phyloP scores from a whole-genome alignment of 441 rosid species.

The Mallotus japonicus region DNA sequence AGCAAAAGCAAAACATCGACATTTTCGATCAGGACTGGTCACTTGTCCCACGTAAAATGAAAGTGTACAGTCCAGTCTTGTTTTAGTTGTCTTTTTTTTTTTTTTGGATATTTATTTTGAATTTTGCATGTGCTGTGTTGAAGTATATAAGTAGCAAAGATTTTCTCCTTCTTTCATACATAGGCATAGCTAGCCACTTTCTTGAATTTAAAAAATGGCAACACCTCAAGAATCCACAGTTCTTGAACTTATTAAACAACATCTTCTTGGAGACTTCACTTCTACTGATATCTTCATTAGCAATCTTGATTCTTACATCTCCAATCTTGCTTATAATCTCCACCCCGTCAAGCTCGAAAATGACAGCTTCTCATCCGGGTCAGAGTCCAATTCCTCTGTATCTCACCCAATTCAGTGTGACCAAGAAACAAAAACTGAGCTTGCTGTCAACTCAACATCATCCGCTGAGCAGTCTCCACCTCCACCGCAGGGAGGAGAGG shows the following conservation, averaged over 20 bases:
- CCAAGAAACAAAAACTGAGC: conserved; percentile 33
- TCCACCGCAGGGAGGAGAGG: conserved; percentile 21
- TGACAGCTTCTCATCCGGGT: conserved; percentile 23
- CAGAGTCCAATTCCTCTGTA: conserved; percentile 34
- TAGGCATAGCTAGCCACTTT: background rate
- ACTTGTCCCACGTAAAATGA: too few relatives aligned
- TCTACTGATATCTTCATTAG: conserved; percentile 42
- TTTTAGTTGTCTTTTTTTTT: too few relatives aligned
- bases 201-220: conserved; percentile 28
- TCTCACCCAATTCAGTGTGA: conserved; percentile 20
- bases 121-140: background rate
- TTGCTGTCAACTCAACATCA: conserved; percentile 18
- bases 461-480: background rate
- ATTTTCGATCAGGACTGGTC: too few relatives aligned
- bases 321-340: conserved; percentile 16
- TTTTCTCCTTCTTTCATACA: too few relatives aligned
- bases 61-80: too few relatives aligned
- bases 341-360: conserved; percentile 34
- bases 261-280: conserved; percentile 54
- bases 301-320: conserved; percentile 33
- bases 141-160: too few relatives aligned
- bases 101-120: background rate
- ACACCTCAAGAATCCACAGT: conserved; percentile 32
- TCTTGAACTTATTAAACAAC: conserved; percentile 45
- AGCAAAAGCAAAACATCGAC: too few relatives aligned